Conservation (phyloP, 2,329 filamentous ascomycete species). For the Aschersonia sp. region DNA sequence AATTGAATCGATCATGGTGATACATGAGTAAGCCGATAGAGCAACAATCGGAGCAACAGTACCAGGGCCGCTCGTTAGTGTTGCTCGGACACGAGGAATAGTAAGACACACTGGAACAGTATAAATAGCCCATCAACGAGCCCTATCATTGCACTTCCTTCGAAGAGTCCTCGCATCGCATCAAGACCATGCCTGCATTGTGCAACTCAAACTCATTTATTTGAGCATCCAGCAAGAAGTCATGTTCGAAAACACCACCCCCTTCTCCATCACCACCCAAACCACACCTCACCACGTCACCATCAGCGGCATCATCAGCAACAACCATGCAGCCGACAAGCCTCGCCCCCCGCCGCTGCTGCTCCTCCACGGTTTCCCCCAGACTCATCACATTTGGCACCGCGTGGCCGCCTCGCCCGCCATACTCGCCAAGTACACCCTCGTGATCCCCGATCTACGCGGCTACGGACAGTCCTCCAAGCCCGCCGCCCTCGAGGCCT, state of each 20-base stretch:
- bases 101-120: too few relatives aligned
- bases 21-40: too few relatives aligned
- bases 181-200: too few relatives aligned
- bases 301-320: constrained; percentile 27
- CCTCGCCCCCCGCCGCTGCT: constrained; percentile 24
- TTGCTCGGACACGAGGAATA: too few relatives aligned
- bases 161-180: too few relatives aligned
- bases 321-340: constrained; percentile 1
- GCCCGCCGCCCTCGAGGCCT: constrained; percentile 17
- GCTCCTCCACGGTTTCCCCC: constrained; percentile 37
- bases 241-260: constrained; percentile 24
- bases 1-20: too few relatives aligned
- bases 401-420: constrained; percentile 18
- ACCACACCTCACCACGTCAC: constrained; percentile 17
- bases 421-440: constrained; percentile 22
- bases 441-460: constrained; percentile 33
- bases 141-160: too few relatives aligned
- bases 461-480: constrained; percentile 38
- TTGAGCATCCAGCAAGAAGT: background rate
- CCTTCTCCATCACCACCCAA: constrained; percentile 23
- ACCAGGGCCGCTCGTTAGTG: too few relatives aligned
- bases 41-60: too few relatives aligned
- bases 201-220: too few relatives aligned
- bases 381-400: constrained; percentile 39
- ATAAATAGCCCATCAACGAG: too few relatives aligned